Percentiles rank a stretch among this genome's conserved stretches.
These are phyloP conservation scores for Stygiomarasmius scandens DNA, from an alignment of 1,284 basidiomycete genomes.

Conservation along the genomic window DNA sequence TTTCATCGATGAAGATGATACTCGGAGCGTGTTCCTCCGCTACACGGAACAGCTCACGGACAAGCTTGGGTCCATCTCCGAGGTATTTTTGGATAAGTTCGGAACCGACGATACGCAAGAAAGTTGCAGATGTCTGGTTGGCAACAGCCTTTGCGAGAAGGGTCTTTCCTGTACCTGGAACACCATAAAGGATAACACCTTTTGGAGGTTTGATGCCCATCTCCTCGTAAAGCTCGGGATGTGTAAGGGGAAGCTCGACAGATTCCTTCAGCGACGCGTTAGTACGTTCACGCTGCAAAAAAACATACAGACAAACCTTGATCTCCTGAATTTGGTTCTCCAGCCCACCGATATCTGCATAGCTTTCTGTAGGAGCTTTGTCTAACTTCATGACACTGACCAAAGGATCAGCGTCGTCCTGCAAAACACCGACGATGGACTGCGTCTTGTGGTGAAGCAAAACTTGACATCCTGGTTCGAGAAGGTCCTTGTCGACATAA, in stretches of 20 bases:
- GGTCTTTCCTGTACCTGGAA: slow-evolving; percentile 98
- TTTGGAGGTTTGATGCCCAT: slow-evolving; percentile 99
- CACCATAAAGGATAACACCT: slow-evolving; percentile 98
- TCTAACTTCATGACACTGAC: slow-evolving; percentile 99
- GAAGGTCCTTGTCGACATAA: slow-evolving; percentile 97
- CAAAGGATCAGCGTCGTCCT: slow-evolving; percentile 97
- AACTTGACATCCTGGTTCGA: slow-evolving; percentile 96
- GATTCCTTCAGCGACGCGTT: slow-evolving; percentile 73
- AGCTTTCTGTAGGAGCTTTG: slow-evolving; percentile 98
- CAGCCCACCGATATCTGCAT: slow-evolving; percentile 97
- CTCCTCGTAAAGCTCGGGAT: slow-evolving; percentile 98
- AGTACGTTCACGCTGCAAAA: neutral
- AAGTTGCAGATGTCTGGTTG: slow-evolving; percentile 98
- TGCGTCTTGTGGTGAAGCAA: slow-evolving; percentile 97
- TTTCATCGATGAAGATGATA: slow-evolving; percentile 99
- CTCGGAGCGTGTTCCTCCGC: slow-evolving; percentile 98
- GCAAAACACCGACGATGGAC: slow-evolving; percentile 92
- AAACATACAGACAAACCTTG: slow-evolving; percentile 62
- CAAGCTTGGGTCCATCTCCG: slow-evolving; percentile 98
- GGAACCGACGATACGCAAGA: slow-evolving; percentile 96
- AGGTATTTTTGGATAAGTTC: slow-evolving; percentile 99
- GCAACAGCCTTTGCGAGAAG: slow-evolving; percentile 98
- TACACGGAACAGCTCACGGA: slow-evolving; percentile 95
- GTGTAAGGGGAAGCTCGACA: slow-evolving; percentile 96
- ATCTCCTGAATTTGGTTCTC: slow-evolving; percentile 99